Evolutionary conservation across 805 yeast genomes (phyloP), one percentile per base, ranked within the genome.

Genomic region (Starmerella tilneyi): DNA sequence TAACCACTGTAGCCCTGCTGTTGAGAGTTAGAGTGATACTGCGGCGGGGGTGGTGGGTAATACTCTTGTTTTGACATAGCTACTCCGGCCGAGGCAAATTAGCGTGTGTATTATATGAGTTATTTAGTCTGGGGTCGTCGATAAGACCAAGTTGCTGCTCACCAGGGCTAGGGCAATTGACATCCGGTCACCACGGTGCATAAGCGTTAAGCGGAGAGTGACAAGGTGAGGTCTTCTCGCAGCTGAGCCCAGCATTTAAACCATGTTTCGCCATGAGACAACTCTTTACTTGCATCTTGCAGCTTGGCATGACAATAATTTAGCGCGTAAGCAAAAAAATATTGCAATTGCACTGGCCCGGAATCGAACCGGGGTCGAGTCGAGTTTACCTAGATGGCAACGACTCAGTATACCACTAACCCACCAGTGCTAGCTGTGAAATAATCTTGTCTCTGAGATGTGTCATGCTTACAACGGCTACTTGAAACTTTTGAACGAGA

Each of bases 31-130:
- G 40, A 26, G 13, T 29, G n/a, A 23, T 43, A 43, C 6, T 28
- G 28, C 17, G 46, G 38, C 8, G 46, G 42, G 8, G 46, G 46
- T 4, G 46, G 41, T 5, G 40, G 40, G 26, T 43, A 43, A 37
- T 43, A 43, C 4, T 43, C 46, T 32, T 35, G 41, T 19, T 43
- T 43, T 36, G 46, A 43, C 46, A 43, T 43, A 5, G 17, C 13
- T n/a, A 15, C 15, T 5, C 15, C 4, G 26, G 20, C 37, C 13
- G 37, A 17, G 8, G 8, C 15, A 32, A 12, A 8, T 8, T 11
- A 24, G 11, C n/a, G n/a, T n/a, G n/a, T n/a, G n/a, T n/a, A n/a
- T n/a, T n/a, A n/a, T n/a, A n/a, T n/a, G n/a, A n/a, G n/a, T n/a
- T n/a, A 33, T 20, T 23, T 33, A 13, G 19, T 31, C 22, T 31